Percentiles rank a stretch among this genome's conserved stretches.
phyloP scores from a whole-genome alignment of 2,329 filamentous ascomycete genomes.

The Calonectria pseudoreteaudii region DNA sequence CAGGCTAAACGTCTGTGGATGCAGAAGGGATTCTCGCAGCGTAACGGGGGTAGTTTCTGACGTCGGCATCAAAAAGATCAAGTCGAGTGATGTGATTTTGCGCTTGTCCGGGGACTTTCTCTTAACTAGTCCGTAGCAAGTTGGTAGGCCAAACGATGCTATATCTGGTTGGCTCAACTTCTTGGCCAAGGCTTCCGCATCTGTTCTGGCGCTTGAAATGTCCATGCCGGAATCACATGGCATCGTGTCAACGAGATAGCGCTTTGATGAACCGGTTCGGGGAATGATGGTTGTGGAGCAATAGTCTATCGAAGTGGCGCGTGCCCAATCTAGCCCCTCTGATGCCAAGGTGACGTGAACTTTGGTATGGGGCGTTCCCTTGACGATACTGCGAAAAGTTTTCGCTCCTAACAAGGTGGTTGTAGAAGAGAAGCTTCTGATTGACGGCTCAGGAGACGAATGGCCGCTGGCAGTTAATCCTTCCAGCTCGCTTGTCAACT shows the following conservation, averaged over 20 bases:
- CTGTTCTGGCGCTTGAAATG: conserved; percentile 13
- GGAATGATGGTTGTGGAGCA: conserved; percentile 41
- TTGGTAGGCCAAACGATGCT: conserved; percentile 39
- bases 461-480: not conserved
- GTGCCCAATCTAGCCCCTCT: conserved; percentile 11
- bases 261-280: conserved; percentile 34
- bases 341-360: not conserved
- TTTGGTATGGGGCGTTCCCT: not conserved
- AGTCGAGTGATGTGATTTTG: conserved; percentile 16
- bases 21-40: conserved; percentile 5
- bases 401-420: not conserved
- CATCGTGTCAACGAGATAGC: conserved; percentile 37
- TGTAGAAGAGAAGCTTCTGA: not conserved
- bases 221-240: conserved; percentile 31
- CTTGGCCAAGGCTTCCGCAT: conserved; percentile 21
- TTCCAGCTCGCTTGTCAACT: conserved; percentile 9
- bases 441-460: not conserved
- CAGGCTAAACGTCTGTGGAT: conserved; percentile 33
- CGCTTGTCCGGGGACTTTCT: conserved; percentile 1
- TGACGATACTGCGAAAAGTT: conserved; percentile 1
- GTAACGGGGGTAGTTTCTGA: not conserved
- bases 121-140: conserved; percentile 44
- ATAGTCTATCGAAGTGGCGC: conserved; percentile 11
- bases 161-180: conserved; percentile 6
- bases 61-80: conserved; percentile 20